These are phyloP conservation scores for Ajuga chamaepitys DNA, from an alignment of 257 asterid species.

Conservation along the genomic window DNA sequence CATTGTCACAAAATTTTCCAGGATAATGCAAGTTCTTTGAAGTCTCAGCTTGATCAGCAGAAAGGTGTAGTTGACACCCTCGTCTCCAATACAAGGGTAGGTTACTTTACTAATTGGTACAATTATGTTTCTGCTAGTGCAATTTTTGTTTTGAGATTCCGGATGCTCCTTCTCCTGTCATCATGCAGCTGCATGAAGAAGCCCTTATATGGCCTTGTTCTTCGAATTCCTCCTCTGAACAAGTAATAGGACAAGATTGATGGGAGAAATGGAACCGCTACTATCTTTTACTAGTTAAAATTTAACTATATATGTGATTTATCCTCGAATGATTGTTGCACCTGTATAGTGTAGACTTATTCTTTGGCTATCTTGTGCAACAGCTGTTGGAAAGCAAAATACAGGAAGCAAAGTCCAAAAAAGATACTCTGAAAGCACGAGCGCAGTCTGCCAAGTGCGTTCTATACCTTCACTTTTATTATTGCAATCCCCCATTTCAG, in stretches of 20 bases:
- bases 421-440: constrained; percentile 94
- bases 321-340: neutral
- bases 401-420: constrained; percentile 94
- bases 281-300: neutral
- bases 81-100: constrained; percentile 83
- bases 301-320: neutral
- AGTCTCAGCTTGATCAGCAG: constrained; percentile 87
- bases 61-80: constrained; percentile 77
- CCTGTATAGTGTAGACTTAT: neutral
- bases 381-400: constrained; percentile 97
- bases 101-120: constrained; percentile 21
- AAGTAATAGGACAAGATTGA: too few relatives aligned
- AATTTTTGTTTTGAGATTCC: constrained; percentile 37
- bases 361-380: constrained; percentile 10
- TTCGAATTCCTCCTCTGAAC: too few relatives aligned
- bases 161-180: constrained; percentile 22
- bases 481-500: constrained; percentile 9
- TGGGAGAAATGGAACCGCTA: neutral
- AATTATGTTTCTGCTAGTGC: constrained; percentile 4
- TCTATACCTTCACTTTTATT: constrained; percentile 14
- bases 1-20: constrained; percentile 24
- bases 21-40: constrained; percentile 89
- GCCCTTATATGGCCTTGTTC: neutral
- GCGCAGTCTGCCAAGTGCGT: constrained; percentile 98
- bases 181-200: neutral